A percentile compares a stretch with the other conserved stretches of the same genome.
phyloP scores from a whole-genome alignment of 139 green algal species.

The Chlorella sp. region DNA sequence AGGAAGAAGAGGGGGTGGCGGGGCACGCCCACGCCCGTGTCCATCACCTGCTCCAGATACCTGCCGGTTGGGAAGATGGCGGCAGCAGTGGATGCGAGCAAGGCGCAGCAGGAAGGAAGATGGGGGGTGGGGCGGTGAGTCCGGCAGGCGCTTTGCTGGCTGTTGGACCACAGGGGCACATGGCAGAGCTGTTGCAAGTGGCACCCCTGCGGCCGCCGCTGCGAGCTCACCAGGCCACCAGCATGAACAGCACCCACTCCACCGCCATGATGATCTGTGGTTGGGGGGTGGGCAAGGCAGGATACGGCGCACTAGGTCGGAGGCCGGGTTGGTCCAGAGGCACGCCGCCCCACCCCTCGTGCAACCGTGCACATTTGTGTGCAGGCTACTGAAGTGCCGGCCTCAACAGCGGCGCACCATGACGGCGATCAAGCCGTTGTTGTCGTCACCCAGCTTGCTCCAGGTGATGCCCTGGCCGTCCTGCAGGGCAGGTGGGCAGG shows the following conservation, averaged over 20 bases:
- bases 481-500: constrained; percentile 39
- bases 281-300: not conserved
- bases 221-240: constrained; percentile 58
- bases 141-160: too few relatives aligned
- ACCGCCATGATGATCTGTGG: constrained; percentile 74
- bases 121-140: not conserved
- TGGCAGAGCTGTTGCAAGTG: too few relatives aligned
- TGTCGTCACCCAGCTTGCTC: constrained; percentile 61
- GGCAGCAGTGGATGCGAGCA: not conserved
- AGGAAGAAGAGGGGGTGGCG: constrained; percentile 94
- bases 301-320: too few relatives aligned
- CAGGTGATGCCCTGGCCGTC: constrained; percentile 68
- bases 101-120: not conserved
- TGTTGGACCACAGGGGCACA: too few relatives aligned
- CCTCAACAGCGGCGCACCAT: too few relatives aligned
- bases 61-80: not conserved
- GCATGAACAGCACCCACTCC: constrained; percentile 84
- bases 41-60: constrained; percentile 84
- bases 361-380: too few relatives aligned
- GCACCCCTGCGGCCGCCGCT: too few relatives aligned
- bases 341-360: too few relatives aligned
- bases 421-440: constrained; percentile 69
- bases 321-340: too few relatives aligned
- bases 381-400: too few relatives aligned
- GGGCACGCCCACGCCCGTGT: constrained; percentile 72